phyloP scores from a whole-genome alignment of 2,329 filamentous ascomycete species.

The Fusarium bulbicola region DNA sequence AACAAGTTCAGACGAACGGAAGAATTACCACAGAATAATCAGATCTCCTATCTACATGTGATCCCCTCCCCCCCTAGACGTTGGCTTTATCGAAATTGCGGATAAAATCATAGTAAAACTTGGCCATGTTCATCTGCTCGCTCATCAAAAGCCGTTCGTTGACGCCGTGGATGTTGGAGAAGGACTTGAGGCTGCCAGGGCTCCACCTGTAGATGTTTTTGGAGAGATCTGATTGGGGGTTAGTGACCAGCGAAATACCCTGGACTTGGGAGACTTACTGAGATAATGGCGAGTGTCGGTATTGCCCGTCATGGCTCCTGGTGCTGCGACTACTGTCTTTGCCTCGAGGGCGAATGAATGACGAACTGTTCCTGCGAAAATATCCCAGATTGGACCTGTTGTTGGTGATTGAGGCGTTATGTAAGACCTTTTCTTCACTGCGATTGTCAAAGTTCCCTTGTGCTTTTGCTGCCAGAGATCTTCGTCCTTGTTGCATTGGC shows the following conservation, averaged over 20 bases:
- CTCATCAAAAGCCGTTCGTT: constrained; percentile 22
- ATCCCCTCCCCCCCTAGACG: neutral
- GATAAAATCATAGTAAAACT: constrained; percentile 17
- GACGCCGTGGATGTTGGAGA: neutral
- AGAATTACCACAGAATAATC: neutral
- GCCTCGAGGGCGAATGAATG: neutral
- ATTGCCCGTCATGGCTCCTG: constrained; percentile 25
- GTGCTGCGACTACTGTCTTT: neutral
- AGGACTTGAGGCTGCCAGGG: neutral
- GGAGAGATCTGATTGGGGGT: neutral
- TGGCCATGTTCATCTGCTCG: constrained; percentile 9
- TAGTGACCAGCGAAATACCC: neutral
- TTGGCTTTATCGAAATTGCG: constrained; percentile 1
- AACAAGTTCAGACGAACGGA: constrained; percentile 18
- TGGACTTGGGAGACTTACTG: neutral
- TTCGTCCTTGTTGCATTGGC: neutral
- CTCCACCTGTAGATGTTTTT: constrained; percentile 11
- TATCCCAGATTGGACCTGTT: constrained; percentile 2
- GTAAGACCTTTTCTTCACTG: neutral
- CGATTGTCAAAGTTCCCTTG: neutral
- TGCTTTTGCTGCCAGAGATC: neutral
- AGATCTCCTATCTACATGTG: neutral
- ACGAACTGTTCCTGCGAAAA: constrained; percentile 3
- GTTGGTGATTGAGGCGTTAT: neutral
- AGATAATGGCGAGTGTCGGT: constrained; percentile 19